Conservation (phyloP, 805 yeast genomes). For the Zygosaccharomyces rouxii region DNA sequence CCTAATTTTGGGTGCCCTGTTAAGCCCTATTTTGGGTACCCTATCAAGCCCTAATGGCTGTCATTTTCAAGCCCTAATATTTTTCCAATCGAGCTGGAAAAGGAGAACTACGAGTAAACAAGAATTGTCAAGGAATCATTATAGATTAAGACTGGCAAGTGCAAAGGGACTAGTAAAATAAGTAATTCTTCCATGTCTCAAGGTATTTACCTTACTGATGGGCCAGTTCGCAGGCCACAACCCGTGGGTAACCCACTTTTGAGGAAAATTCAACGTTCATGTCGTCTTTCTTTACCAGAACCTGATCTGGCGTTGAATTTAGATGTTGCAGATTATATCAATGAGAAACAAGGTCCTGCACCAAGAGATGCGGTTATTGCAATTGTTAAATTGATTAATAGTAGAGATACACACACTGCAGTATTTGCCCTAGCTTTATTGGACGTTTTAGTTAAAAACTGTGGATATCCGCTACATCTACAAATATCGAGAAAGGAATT, state of each 20-base stretch:
- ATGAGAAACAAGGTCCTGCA: conserved; percentile 83
- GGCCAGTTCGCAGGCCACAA: conserved; percentile 33
- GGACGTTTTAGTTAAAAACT: conserved; percentile 91
- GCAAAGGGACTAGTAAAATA: not conserved
- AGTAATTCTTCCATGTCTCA: conserved; percentile 20
- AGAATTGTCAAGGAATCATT: not conserved
- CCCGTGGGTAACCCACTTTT: conserved; percentile 34
- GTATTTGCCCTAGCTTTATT: conserved; percentile 76
- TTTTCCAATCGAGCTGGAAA: not conserved
- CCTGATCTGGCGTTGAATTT: conserved; percentile 86
- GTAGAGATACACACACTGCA: conserved; percentile 77
- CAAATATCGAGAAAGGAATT: conserved; percentile 95
- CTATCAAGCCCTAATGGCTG: not conserved
- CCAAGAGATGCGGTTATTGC: conserved; percentile 92
- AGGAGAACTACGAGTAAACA: conserved; percentile 4
- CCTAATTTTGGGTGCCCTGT: too few species aligned
- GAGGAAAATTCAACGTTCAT: conserved; percentile 65
- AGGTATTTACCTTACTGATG: conserved; percentile 34
- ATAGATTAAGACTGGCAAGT: not conserved
- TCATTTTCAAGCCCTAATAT: not conserved
- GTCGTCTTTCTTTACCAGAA: conserved; percentile 73
- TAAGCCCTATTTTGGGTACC: not conserved
- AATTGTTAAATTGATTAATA: conserved; percentile 75
- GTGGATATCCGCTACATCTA: conserved; percentile 95
- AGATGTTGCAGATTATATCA: conserved; percentile 90